Conservation (phyloP, 2,329 filamentous ascomycete species). For the Penicillium sp. region DNA sequence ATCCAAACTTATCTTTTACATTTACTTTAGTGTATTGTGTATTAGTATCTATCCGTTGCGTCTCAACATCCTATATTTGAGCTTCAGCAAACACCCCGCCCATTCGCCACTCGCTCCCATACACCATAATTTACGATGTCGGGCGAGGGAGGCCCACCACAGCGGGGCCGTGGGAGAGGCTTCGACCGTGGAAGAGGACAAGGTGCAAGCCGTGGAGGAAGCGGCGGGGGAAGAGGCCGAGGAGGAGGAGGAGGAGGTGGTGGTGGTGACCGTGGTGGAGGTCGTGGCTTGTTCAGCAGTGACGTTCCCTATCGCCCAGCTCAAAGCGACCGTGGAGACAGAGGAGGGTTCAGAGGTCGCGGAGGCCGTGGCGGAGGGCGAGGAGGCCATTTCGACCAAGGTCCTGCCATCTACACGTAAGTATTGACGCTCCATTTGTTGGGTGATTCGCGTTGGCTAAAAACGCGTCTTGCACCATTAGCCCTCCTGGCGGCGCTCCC, state of each 20-base stretch:
- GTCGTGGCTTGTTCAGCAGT: slow-evolving; percentile 29
- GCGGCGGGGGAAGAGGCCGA: slow-evolving; percentile 22
- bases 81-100: background rate
- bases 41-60: background rate
- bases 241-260: no score
- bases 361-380: slow-evolving; percentile 26
- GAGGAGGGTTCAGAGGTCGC: slow-evolving; percentile 25
- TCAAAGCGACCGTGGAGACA: slow-evolving; percentile 11
- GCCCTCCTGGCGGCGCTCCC: slow-evolving; percentile 27
- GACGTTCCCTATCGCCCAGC: slow-evolving; percentile 31
- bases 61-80: background rate
- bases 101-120: background rate
- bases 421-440: slow-evolving; percentile 10
- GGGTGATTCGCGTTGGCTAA: background rate
- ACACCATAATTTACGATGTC: slow-evolving; percentile 21
- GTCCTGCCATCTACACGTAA: slow-evolving; percentile 37
- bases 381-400: slow-evolving; percentile 22
- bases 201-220: slow-evolving; percentile 26
- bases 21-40: background rate
- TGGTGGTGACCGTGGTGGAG: slow-evolving; percentile 21
- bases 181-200: slow-evolving; percentile 19
- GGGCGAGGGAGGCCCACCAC: slow-evolving; percentile 20
- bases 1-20: background rate
- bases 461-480: slow-evolving; percentile 16
- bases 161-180: slow-evolving; percentile 17